A percentile compares a stretch with the other conserved stretches of the same genome.
Conservation (phyloP, 371 early-diverging fungal species). For the Mucor lusitanicus region DNA sequence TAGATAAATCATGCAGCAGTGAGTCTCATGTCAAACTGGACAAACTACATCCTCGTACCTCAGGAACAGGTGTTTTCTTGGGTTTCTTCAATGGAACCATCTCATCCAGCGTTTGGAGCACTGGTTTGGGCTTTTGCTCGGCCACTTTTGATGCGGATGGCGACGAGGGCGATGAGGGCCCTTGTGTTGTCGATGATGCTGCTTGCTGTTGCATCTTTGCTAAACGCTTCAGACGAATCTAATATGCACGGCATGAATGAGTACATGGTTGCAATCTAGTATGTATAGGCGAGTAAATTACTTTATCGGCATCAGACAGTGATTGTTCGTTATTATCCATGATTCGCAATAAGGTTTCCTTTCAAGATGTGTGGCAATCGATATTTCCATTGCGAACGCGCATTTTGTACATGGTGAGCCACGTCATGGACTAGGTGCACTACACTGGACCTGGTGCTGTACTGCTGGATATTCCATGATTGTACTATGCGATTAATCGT, state of each 20-base stretch:
- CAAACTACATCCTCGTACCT: neutral
- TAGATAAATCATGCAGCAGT: neutral
- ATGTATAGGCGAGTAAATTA: neutral
- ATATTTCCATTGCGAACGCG: neutral
- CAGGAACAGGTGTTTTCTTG: conserved; percentile 7
- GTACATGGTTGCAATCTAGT: neutral
- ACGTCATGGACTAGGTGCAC: neutral
- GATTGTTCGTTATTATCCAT: conserved; percentile 3
- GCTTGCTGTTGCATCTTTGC: conserved; percentile 64
- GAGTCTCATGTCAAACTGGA: no score
- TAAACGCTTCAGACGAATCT: conserved; percentile 75
- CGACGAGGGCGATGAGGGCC: neutral
- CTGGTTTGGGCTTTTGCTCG: conserved; percentile 13
- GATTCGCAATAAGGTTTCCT: neutral
- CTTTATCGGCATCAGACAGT: conserved; percentile 6
- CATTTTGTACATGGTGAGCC: neutral
- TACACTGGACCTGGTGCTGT: neutral
- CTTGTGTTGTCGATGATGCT: conserved; percentile 13
- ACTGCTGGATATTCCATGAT: neutral
- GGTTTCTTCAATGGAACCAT: conserved; percentile 14
- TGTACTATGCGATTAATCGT: neutral
- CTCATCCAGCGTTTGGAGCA: conserved; percentile 23
- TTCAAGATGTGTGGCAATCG: neutral
- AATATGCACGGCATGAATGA: neutral
- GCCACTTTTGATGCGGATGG: neutral